Percentiles rank a stretch among this genome's conserved stretches.
phyloP scores from a whole-genome alignment of 2,329 filamentous ascomycete genomes.

The Proliferodiscus dingleyae region DNA sequence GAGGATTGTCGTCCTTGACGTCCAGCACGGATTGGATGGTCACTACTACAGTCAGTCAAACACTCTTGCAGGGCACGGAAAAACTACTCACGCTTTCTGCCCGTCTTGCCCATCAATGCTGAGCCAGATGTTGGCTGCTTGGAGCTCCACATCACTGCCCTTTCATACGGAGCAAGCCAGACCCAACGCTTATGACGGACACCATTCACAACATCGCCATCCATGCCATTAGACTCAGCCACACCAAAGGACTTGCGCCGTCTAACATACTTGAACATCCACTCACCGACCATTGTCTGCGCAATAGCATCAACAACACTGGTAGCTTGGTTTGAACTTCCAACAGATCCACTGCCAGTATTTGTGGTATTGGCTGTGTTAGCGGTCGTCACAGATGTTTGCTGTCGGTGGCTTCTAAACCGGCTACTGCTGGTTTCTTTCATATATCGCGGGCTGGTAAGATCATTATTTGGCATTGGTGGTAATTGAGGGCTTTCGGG shows the following conservation, averaged over 20 bases:
- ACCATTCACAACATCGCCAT: slow-evolving; percentile 62
- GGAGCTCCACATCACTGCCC: slow-evolving; percentile 95
- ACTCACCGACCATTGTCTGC: slow-evolving; percentile 96
- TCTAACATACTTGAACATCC: slow-evolving; percentile 90
- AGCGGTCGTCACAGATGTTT: slow-evolving; percentile 56
- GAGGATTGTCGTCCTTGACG: slow-evolving; percentile 86
- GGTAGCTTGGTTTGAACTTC: slow-evolving; percentile 60
- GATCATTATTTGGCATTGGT: slow-evolving; percentile 67
- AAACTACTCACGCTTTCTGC: slow-evolving; percentile 76
- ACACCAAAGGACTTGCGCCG: slow-evolving; percentile 88
- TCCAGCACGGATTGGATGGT: slow-evolving; percentile 94
- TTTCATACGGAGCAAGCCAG: slow-evolving; percentile 94
- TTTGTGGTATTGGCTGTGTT: slow-evolving; percentile 38
- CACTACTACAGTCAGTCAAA: slow-evolving; percentile 51
- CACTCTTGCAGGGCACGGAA: slow-evolving; percentile 4
- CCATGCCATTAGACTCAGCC: slow-evolving; percentile 58
- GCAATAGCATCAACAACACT: slow-evolving; percentile 94
- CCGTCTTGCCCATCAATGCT: slow-evolving; percentile 88
- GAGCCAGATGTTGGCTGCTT: slow-evolving; percentile 88
- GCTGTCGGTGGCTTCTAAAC: slow-evolving; percentile 47
- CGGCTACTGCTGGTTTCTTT: slow-evolving; percentile 36
- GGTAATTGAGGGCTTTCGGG: slow-evolving; percentile 68
- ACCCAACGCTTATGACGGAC: slow-evolving; percentile 95
- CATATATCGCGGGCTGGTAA: slow-evolving; percentile 51
- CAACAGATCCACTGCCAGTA: slow-evolving; percentile 45